A percentile compares a stretch with the other conserved stretches of the same genome.
Conservation (phyloP, 2,329 filamentous ascomycete species). For the Botrytis sinoallii region DNA sequence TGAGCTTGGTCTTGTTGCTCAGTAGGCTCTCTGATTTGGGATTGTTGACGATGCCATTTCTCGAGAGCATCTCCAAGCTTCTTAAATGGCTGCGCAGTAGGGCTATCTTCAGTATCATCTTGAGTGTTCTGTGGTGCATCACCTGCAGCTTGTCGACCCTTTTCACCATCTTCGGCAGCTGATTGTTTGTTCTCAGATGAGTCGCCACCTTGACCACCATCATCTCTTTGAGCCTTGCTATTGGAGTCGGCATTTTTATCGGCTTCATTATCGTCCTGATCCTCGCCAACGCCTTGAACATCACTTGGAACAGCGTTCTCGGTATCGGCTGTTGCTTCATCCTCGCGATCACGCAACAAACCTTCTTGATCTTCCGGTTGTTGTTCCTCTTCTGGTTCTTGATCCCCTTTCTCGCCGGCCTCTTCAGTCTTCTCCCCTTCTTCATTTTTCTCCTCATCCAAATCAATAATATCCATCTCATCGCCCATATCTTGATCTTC, state of each 20-base stretch:
- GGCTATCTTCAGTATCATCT: conserved; percentile 42
- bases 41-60: conserved; percentile 85
- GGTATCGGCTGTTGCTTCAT: conserved; percentile 51
- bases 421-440: conserved; percentile 49
- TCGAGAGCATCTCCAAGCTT: conserved; percentile 92
- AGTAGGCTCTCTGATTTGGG: conserved; percentile 64
- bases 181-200: conserved; percentile 62
- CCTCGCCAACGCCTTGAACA: conserved; percentile 60
- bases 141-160: conserved; percentile 44
- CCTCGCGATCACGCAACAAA: conserved; percentile 40
- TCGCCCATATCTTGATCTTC: conserved; percentile 41
- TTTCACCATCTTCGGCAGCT: conserved; percentile 61
- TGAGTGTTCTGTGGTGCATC: conserved; percentile 40
- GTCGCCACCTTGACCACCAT: conserved; percentile 63
- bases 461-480: conserved; percentile 37
- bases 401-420: conserved; percentile 46
- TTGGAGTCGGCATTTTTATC: conserved; percentile 61
- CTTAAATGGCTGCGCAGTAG: conserved; percentile 73
- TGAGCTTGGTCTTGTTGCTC: conserved; percentile 46
- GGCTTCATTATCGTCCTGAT: conserved; percentile 61
- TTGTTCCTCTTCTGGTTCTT: conserved; percentile 48
- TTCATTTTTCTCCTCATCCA: conserved; percentile 35
- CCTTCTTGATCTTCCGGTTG: conserved; percentile 50
- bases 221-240: conserved; percentile 61
- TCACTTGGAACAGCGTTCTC: conserved; percentile 65